Evolutionary conservation across 208 protist species (phyloP).

Genomic region (Trichomonas gallinae): DNA sequence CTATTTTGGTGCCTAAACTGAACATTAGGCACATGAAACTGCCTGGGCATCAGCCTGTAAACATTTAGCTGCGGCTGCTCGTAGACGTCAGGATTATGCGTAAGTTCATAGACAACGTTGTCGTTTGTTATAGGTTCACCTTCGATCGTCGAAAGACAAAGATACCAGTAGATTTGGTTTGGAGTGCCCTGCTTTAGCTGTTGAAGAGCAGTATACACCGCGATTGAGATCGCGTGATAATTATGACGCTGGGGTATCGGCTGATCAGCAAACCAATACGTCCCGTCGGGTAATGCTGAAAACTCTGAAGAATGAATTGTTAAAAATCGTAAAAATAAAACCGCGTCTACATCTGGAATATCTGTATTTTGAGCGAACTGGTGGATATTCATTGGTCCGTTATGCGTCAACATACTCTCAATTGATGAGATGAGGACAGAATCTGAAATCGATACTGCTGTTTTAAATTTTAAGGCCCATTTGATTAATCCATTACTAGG

Average conservation of each 20-base stretch:
- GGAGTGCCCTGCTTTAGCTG: neutral
- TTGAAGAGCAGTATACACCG: neutral
- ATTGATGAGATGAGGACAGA: neutral
- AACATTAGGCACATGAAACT: neutral
- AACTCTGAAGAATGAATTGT: neutral
- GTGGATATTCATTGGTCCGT: neutral
- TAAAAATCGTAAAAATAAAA: neutral
- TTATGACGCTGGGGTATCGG: neutral
- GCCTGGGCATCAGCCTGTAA: neutral
- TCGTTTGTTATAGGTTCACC: neutral
- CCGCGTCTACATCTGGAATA: neutral
- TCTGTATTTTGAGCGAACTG: neutral
- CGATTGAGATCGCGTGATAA: neutral
- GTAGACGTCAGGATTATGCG: neutral
- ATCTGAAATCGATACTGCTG: neutral
- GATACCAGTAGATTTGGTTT: neutral
- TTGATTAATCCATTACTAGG: neutral
- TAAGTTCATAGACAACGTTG: neutral
- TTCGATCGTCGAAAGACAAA: neutral
- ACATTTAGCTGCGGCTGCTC: neutral
- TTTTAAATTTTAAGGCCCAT: neutral
- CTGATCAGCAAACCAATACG: neutral
- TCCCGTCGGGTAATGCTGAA: neutral
- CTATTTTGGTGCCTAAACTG: neutral
- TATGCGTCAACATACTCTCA: neutral